A percentile compares a stretch with the other conserved stretches of the same genome.
phyloP scores from a whole-genome alignment of 805 yeast genomes.

The Saccharomyces kudriavzevii region DNA sequence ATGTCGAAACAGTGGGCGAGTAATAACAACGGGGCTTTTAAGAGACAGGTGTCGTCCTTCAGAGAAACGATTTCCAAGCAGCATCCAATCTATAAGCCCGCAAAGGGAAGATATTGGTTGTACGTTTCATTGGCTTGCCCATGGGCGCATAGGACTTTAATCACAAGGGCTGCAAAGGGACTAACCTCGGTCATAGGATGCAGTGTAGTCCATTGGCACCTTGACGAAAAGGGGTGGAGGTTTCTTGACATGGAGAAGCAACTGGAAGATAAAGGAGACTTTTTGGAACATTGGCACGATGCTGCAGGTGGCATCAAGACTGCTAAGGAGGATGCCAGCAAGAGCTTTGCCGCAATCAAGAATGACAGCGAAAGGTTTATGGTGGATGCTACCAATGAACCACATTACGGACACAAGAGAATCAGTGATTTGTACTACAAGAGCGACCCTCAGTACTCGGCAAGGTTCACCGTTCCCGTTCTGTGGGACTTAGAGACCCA shows the following conservation, averaged over 20 bases:
- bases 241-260: constrained; percentile 31
- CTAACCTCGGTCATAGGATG: constrained; percentile 49
- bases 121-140: constrained; percentile 90
- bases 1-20: constrained; percentile 27
- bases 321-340: constrained; percentile 6
- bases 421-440: constrained; percentile 66
- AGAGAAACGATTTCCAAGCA: constrained; percentile 51
- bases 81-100: constrained; percentile 64
- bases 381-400: constrained; percentile 45
- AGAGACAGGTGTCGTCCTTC: constrained; percentile 49
- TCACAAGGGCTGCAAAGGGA: constrained; percentile 69
- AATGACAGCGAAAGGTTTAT: constrained; percentile 18
- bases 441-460: constrained; percentile 67
- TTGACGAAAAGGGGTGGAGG: constrained; percentile 87
- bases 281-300: not conserved
- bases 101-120: constrained; percentile 73
- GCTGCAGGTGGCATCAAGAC: constrained; percentile 8
- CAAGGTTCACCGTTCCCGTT: constrained; percentile 87
- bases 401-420: constrained; percentile 49
- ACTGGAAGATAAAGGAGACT: not conserved
- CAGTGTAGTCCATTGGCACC: constrained; percentile 84
- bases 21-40: constrained; percentile 44
- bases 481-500: constrained; percentile 79
- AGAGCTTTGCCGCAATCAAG: constrained; percentile 11
- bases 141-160: constrained; percentile 84